Base-by-base conservation (phyloP, 306 rosid species). In the Acmispon strigosus region DNA sequence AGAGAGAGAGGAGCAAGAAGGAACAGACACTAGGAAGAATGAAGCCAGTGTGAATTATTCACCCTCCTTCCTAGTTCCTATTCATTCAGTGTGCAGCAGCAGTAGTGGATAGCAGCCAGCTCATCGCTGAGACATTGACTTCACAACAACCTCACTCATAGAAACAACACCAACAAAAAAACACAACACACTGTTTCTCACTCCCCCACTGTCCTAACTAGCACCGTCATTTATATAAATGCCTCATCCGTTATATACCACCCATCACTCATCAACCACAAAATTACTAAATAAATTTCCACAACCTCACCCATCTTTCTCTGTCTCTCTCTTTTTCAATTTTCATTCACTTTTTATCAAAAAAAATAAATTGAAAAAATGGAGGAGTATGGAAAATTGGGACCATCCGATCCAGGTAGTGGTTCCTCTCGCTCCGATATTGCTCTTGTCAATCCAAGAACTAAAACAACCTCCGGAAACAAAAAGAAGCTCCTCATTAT, bases 361-460 rank as follows among this genome's bases (percentile, higher is more conserved):
- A 22, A 22, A 22, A 22, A 22, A 22, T n/a, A n/a, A n/a, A n/a
- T n/a, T n/a, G n/a, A n/a, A n/a, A 7, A 2, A 10, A 44, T 11
- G 59, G 90, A 89, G 98, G 88, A 76, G 0, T 90, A 87, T 20
- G 96, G 91, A 49, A 84, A 83, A 17, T 43, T 84, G 19, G 79
- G 76, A 20, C 59, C 72, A 9, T 37, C 85, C 16, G 76, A 80
- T 0, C 79, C 81, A 27, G 32, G 32, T 0, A 73, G 61, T 5
- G 83, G 82, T 34, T 74, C 76, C 5, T 10, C 82, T 15, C 66
- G 7, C 10, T 6, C 27, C 15, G 48, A 20, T 20, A 4, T 11
- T 10, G 10, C 58, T 18, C 22, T 15, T 7, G 8, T 12, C 11
- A 27, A 5, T 0, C 7, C 49, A 0, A 22, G 51, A 76, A 43